A percentile compares a stretch with the other conserved stretches of the same genome.
Conservation (phyloP, 2,329 filamentous ascomycete species). For the Fusarium newnesense region DNA sequence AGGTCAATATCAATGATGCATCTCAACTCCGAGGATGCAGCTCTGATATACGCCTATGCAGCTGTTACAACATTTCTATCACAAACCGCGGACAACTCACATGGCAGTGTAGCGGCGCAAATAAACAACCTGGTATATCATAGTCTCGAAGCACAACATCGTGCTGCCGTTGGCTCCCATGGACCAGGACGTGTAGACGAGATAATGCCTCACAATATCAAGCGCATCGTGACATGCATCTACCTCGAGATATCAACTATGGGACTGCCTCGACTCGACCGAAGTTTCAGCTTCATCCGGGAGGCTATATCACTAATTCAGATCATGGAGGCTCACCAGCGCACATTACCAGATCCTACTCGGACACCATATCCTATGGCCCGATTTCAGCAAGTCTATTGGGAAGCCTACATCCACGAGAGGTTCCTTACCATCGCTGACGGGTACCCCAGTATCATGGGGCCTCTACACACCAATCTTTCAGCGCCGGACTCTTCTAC, state of each 20-base stretch:
- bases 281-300: conserved; percentile 61
- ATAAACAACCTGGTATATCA: conserved; percentile 40
- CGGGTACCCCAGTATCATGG: conserved; percentile 54
- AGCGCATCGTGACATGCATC: conserved; percentile 60
- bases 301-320: conserved; percentile 56
- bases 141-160: conserved; percentile 44
- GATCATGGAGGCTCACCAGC: conserved; percentile 32
- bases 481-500: conserved; percentile 48
- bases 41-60: conserved; percentile 36
- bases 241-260: conserved; percentile 65
- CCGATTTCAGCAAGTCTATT: conserved; percentile 60
- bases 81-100: conserved; percentile 33
- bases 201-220: conserved; percentile 53
- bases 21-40: conserved; percentile 32
- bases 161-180: conserved; percentile 43
- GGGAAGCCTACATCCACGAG: conserved; percentile 67
- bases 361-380: conserved; percentile 26
- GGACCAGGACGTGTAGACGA: conserved; percentile 51
- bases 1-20: conserved; percentile 35
- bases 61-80: conserved; percentile 38
- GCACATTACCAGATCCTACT: conserved; percentile 24
- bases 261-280: conserved; percentile 58
- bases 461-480: conserved; percentile 46
- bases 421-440: conserved; percentile 64
- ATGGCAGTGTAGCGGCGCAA: conserved; percentile 33